Base-by-base conservation (phyloP, 2,329 filamentous ascomycete genomes). In the Didymella arachidicola region DNA sequence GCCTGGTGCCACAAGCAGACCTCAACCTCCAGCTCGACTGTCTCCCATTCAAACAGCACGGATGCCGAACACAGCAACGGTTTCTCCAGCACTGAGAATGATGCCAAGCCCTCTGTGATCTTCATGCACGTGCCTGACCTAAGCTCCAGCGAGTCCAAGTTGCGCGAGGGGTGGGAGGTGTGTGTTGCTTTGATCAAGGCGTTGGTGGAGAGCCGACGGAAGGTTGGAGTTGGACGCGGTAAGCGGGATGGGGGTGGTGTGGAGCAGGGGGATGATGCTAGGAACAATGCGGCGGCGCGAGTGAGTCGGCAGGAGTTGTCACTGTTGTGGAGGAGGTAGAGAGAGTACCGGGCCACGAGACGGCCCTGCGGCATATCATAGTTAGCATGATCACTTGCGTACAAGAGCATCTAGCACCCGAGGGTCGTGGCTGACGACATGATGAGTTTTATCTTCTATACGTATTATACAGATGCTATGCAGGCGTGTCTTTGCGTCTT, bases 41-140 rank as follows among this genome's bases (percentile, higher is more conserved):
- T 22, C 22, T 22, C 22, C 22, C 22, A 22, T 3, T 22, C 22
- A 22, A 22, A 22, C 22, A 22, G 22, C 22, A 22, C 22, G 22
- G 22, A 22, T 22, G 3, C 22, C 22, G 22, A 22, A 22, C 22
- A 22, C 22, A 22, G 22, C 22, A 22, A 22, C 22, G 22, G 22
- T 11, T 11, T 11, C 29, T 1, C 7, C 3, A 16, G 14, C 32
- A 4, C 32, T 34, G 4, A 34, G 16, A 62, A 64, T 0, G 64
- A 72, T 34, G 58, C 62, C 8, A 4, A 11, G 29, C 30, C 30
- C n/a, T 74, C 74, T 2, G 74, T 77, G 10, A 62, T 63, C 2
- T 77, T 77, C 51, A 38, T 77, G 49, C 75, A 77, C 49, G 74
- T 77, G 0, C 75, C 75, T 1, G 70, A 77, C 62, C 43, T 77